Conservation (phyloP, 129 eudicot species). For the Flaveria brownii region DNA sequence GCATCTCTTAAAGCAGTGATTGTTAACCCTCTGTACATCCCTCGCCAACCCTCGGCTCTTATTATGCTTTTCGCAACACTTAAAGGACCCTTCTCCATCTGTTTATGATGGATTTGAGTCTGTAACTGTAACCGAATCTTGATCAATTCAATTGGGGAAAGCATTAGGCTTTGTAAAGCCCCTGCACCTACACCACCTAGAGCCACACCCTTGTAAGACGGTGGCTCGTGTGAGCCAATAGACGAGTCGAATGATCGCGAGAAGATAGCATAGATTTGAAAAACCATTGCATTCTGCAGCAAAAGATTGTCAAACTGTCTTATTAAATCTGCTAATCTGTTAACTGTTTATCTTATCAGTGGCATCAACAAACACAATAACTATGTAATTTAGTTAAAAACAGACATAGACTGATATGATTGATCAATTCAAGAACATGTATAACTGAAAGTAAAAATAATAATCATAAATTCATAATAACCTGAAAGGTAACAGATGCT, state of each 20-base stretch:
- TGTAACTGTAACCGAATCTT: constrained; percentile 84
- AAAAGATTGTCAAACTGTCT: constrained; percentile 2
- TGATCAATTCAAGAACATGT: background rate
- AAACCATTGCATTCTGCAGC: constrained; percentile 90
- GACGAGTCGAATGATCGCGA: constrained; percentile 72
- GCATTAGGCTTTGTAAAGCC: constrained; percentile 75
- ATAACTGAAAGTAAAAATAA: background rate
- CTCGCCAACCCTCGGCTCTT: constrained; percentile 54
- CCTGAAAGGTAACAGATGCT: constrained; percentile 93
- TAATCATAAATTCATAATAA: constrained; percentile 32
- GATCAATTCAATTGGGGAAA: constrained; percentile 81
- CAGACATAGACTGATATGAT: background rate
- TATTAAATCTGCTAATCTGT: background rate
- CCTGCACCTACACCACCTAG: constrained; percentile 87
- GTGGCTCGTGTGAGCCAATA: constrained; percentile 51
- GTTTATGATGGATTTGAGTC: constrained; percentile 24
- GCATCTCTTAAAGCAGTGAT: constrained; percentile 81
- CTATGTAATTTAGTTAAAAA: background rate
- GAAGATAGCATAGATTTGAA: constrained; percentile 80
- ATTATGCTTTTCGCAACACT: constrained; percentile 52
- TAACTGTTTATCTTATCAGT: background rate
- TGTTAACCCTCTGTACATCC: constrained; percentile 71
- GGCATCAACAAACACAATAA: background rate
- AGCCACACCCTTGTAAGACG: constrained; percentile 72
- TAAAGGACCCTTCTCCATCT: constrained; percentile 49